Conservation (phyloP, 2,329 filamentous ascomycete genomes). For the Knoxdaviesia proteae region DNA sequence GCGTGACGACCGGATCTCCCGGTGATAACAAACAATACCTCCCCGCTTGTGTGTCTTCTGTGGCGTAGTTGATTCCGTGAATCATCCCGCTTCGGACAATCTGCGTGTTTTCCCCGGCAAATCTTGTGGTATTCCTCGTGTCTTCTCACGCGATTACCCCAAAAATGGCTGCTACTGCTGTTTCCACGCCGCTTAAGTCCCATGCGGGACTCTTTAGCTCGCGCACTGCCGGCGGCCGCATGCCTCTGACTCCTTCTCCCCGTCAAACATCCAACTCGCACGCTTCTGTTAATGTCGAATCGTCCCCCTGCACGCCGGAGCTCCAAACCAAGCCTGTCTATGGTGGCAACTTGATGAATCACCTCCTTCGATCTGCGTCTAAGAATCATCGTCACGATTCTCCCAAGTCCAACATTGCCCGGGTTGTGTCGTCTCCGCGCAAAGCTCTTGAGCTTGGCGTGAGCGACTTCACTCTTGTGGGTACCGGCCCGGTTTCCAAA, state of each 20-base stretch:
- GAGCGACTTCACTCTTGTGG: constrained; percentile 78
- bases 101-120: constrained; percentile 1
- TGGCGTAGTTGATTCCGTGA: not conserved
- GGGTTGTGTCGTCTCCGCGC: constrained; percentile 52
- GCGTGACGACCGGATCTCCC: too few species aligned
- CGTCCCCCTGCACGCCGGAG: constrained; percentile 63
- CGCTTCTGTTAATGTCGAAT: constrained; percentile 30
- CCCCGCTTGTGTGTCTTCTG: too few species aligned
- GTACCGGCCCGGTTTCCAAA: constrained; percentile 44
- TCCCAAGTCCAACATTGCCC: constrained; percentile 90
- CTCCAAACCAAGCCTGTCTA: constrained; percentile 54
- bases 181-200: constrained; percentile 88
- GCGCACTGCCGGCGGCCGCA: constrained; percentile 82
- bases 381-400: constrained; percentile 60
- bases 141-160: not conserved
- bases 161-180: constrained; percentile 58
- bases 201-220: constrained; percentile 82
- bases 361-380: constrained; percentile 50
- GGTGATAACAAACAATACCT: too few species aligned
- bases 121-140: not conserved
- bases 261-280: constrained; percentile 35
- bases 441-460: constrained; percentile 72
- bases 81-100: too few species aligned
- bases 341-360: constrained; percentile 57
- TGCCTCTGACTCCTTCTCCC: constrained; percentile 86